Evolutionary conservation across 208 protist genomes (phyloP), one percentile per base, ranked within the genome.

Genomic region (Trypanosoma boissoni): DNA sequence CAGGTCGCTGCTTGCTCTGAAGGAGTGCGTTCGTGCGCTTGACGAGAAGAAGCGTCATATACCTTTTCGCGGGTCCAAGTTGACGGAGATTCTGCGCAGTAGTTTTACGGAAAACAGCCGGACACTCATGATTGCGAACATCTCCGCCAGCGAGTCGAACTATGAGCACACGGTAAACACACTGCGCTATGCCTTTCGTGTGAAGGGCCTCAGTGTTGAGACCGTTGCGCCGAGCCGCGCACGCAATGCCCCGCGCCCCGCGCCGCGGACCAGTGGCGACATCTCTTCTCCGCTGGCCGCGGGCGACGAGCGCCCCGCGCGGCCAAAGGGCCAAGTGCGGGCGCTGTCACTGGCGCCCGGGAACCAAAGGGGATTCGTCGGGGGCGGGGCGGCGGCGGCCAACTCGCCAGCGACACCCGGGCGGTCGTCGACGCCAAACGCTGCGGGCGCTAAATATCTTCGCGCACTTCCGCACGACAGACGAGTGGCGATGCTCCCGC

Each of bases 141-240:
- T 99, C 14, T 92, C 95, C 1, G 94, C 97, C 7, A 87, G 74
- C 58, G 82, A 75, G 12, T 36, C 55, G 3, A 92, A 85, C 27
- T 83, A 75, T 50, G 98, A 99, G 69, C 91, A 99, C 75, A 98
- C 95, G 8, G 74, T 98, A 32, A 99, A 99, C 80, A 99, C 98
- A n/a, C 76, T 99, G 21, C 88, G 97, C 14, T 99, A 98, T 68
- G 97, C 97, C n/a, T 93, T 93, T 59, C 86, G 86, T 21, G 86
- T 93, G 14, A 90, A 93, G 43, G 86, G 86, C 1, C 76, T 97
- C 32, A 93, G 80, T 56, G 58, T 90, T 10, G 58, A 64, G 8
- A 68, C 46, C 36, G 52, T 89, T 50, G 67, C 57, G 51, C 86
- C 83, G 7, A 85, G 76, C 59, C 82, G 74, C 14, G 86, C 60